phyloP scores from a whole-genome alignment of 2,329 filamentous ascomycete genomes.

The Diaporthe citrichinensis region DNA sequence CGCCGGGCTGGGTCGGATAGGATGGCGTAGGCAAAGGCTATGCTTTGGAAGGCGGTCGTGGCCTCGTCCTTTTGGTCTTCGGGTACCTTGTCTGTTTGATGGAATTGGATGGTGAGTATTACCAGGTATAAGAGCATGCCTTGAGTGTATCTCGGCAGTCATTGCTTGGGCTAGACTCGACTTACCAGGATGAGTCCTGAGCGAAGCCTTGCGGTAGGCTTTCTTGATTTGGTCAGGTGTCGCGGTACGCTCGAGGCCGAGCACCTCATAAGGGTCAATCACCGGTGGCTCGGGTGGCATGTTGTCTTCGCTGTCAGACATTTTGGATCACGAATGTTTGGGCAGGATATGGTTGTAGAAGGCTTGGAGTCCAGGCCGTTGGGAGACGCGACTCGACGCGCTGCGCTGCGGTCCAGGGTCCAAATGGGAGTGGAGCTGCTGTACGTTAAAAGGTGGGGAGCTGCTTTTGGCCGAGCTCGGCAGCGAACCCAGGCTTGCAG shows the following conservation, averaged over 20 bases:
- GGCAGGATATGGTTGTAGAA: slow-evolving; percentile 32
- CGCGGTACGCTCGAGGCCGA: slow-evolving; percentile 79
- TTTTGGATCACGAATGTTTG: slow-evolving; percentile 47
- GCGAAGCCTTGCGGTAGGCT: slow-evolving; percentile 90
- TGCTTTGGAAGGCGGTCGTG: slow-evolving; percentile 86
- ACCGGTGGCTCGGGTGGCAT: slow-evolving; percentile 70
- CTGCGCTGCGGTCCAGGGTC: slow-evolving; percentile 13
- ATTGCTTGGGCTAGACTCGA: neutral
- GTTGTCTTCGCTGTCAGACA: slow-evolving; percentile 67
- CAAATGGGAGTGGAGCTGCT: slow-evolving; percentile 28
- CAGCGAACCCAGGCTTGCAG: slow-evolving; percentile 1
- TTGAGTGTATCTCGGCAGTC: neutral
- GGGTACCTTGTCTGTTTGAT: slow-evolving; percentile 79
- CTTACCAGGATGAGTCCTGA: slow-evolving; percentile 88
- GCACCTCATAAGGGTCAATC: slow-evolving; percentile 84
- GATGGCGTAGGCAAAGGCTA: slow-evolving; percentile 94
- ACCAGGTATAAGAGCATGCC: neutral
- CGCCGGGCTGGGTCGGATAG: slow-evolving; percentile 87
- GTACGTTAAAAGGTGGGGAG: slow-evolving; percentile 20
- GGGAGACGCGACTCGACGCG: slow-evolving; percentile 34
- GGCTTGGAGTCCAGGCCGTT: neutral
- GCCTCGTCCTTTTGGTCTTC: slow-evolving; percentile 78
- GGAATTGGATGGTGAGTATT: neutral
- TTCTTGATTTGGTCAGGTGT: slow-evolving; percentile 86
- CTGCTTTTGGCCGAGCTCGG: slow-evolving; percentile 15